These are phyloP conservation scores for Sophora flavescens DNA, from an alignment of 306 rosid genomes.

Conservation along the genomic window DNA sequence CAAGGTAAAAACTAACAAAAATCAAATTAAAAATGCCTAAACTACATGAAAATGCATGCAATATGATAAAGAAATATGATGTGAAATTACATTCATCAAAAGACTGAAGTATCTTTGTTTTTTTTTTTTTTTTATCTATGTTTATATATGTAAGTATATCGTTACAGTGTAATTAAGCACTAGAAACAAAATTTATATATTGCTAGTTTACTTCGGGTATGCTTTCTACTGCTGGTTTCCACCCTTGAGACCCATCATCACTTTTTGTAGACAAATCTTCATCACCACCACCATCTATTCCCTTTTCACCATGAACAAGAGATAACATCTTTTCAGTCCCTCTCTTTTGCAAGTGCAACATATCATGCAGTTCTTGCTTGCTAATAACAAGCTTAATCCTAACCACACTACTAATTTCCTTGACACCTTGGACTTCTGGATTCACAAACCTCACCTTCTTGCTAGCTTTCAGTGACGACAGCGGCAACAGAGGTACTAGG, in stretches of 20 bases:
- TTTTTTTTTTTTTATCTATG: neutral
- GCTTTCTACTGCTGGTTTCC: slow-evolving; percentile 83
- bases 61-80: too few relatives aligned
- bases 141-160: neutral
- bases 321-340: slow-evolving; percentile 61
- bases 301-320: slow-evolving; percentile 47
- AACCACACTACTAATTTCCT: slow-evolving; percentile 56
- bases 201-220: slow-evolving; percentile 82
- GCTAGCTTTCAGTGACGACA: slow-evolving; percentile 35
- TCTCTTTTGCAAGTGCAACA: slow-evolving; percentile 57
- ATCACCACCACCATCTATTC: slow-evolving; percentile 1
- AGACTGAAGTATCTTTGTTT: slow-evolving; percentile 15
- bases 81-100: too few relatives aligned
- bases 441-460: slow-evolving; percentile 78
- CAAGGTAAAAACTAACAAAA: too few relatives aligned
- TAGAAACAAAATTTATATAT: slow-evolving; percentile 10
- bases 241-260: slow-evolving; percentile 45
- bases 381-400: slow-evolving; percentile 81
- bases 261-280: slow-evolving; percentile 35
- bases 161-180: slow-evolving; percentile 34
- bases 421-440: slow-evolving; percentile 59
- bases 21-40: too few relatives aligned
- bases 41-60: too few relatives aligned
- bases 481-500: slow-evolving; percentile 59
- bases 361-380: slow-evolving; percentile 68